A percentile compares a stretch with the other conserved stretches of the same genome.
These are phyloP conservation scores for Cytospora paraplurivora DNA, from an alignment of 2,329 filamentous ascomycete species.

Conservation along the genomic window DNA sequence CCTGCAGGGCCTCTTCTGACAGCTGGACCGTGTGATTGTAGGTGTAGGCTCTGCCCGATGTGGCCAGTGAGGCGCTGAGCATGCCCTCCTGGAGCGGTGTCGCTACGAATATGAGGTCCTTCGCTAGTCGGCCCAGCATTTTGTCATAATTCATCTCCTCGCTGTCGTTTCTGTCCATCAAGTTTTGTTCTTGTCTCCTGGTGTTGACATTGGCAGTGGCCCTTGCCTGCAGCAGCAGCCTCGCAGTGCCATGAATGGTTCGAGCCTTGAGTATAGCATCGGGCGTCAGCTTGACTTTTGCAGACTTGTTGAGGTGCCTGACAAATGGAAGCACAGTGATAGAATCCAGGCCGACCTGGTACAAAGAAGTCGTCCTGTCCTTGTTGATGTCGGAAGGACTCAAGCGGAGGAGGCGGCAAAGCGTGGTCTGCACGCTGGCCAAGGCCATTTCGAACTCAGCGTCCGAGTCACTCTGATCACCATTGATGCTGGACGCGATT, in stretches of 20 bases:
- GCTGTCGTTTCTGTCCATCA: background rate
- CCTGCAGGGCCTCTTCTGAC: constrained; percentile 23
- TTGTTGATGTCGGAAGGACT: constrained; percentile 21
- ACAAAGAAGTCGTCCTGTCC: constrained; percentile 27
- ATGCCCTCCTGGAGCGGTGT: constrained; percentile 35
- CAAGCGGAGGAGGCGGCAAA: constrained; percentile 25
- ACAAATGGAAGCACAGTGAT: constrained; percentile 33
- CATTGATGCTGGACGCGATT: background rate
- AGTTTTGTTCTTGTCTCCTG: background rate
- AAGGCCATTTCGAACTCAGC: constrained; percentile 19
- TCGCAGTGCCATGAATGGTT: constrained; percentile 31
- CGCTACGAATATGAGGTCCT: constrained; percentile 32
- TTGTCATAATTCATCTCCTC: constrained; percentile 21
- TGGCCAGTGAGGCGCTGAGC: constrained; percentile 33
- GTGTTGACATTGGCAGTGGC: constrained; percentile 12
- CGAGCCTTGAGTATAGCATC: constrained; percentile 33
- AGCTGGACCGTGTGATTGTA: constrained; percentile 33
- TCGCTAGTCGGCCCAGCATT: constrained; percentile 28
- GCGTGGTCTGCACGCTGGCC: constrained; percentile 11
- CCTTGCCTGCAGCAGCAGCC: constrained; percentile 25
- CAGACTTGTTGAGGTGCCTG: constrained; percentile 25
- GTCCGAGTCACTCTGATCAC: background rate
- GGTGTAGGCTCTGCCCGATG: constrained; percentile 31
- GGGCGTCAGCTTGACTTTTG: constrained; percentile 28
- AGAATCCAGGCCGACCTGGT: constrained; percentile 32